A percentile compares a stretch with the other conserved stretches of the same genome.
Evolutionary conservation across 768 basidiomycete genomes (phyloP).

Genomic region (Tephrocybe sp.): DNA sequence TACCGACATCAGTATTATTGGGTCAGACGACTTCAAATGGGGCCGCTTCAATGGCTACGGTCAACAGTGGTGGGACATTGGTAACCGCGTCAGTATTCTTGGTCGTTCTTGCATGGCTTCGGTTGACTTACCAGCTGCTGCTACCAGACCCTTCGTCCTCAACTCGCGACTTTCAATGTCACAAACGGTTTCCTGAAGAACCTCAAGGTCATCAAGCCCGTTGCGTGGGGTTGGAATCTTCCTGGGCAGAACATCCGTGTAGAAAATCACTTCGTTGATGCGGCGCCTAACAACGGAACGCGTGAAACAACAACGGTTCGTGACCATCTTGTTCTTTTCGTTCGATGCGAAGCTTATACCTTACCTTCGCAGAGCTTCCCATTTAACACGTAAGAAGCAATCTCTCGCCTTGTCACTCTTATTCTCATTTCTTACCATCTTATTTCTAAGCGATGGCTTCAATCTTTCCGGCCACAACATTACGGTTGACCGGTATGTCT

Average conservation of each 20-base stretch:
- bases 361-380: conserved; percentile 33
- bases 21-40: conserved; percentile 37
- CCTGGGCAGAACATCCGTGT: conserved; percentile 38
- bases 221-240: conserved; percentile 49
- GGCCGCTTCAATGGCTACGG: conserved; percentile 47
- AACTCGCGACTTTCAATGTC: conserved; percentile 48
- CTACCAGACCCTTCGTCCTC: conserved; percentile 38
- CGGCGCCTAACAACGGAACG: conserved; percentile 38
- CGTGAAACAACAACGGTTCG: conserved; percentile 34
- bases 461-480: conserved; percentile 40
- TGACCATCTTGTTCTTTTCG: background rate
- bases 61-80: conserved; percentile 52
- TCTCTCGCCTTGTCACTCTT: background rate
- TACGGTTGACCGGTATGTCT: conserved; percentile 35
- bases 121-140: background rate
- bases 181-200: conserved; percentile 36
- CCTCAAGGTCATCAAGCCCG: conserved; percentile 46
- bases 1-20: conserved; percentile 38
- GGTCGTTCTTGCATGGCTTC: background rate
- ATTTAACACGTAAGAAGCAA: conserved; percentile 39
- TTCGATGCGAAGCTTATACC: background rate
- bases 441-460: conserved; percentile 35
- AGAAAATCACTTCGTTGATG: conserved; percentile 40
- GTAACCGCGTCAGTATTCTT: conserved; percentile 33
- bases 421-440: background rate